Evolutionary conservation across 2,329 filamentous ascomycete genomes (phyloP), one percentile per base, ranked within the genome.

Genomic region (Amesomyces nigricolor): DNA sequence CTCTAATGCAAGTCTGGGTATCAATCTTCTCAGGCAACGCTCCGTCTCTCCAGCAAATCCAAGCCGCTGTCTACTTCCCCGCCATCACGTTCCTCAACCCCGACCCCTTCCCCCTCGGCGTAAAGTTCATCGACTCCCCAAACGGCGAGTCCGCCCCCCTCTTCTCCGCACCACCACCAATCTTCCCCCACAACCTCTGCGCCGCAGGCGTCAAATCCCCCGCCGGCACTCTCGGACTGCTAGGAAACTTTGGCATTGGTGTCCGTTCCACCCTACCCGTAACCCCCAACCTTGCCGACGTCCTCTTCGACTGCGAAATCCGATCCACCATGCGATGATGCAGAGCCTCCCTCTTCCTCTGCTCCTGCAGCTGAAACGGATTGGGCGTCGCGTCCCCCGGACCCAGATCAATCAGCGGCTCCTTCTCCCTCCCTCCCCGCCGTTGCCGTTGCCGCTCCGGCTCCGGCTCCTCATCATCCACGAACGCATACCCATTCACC

Each of bases 401-500:
- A 1, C 83, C 79, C 7, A 88, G 73, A 52, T 85, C 72, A 65
- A 87, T 77, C 59, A 57, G 16, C 10, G 73, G 60, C n/a, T 75
- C 11, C n/a, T 46, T 52, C 35, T 57, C 53, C 16, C 9, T 43
- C 38, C 19, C 17, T 35, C 7, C 11, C 32, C 30, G 30, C 40
- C 37, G 19, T 10, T 17, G 65, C 1, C 66, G 63, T 14, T 74
- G 73, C 8, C 76, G 65, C 14, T 78, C 78, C 0, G 81, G 80
- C 40, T 78, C 78, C 0, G 81, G 80, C 40, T 81, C 78, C 47
- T 87, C 88, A 54, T 95, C 90, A 63, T 96, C 91, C 37, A 99
- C 91, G 71, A 96, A 97, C 0, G 90, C 82, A 69, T 96, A 99
- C 1, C 94, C 94, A 60, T 95, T 95, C 0, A 97, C 89, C 2